These are phyloP conservation scores for Diplocarpon mali DNA, from an alignment of 2,329 filamentous ascomycete genomes.

Conservation along the genomic window DNA sequence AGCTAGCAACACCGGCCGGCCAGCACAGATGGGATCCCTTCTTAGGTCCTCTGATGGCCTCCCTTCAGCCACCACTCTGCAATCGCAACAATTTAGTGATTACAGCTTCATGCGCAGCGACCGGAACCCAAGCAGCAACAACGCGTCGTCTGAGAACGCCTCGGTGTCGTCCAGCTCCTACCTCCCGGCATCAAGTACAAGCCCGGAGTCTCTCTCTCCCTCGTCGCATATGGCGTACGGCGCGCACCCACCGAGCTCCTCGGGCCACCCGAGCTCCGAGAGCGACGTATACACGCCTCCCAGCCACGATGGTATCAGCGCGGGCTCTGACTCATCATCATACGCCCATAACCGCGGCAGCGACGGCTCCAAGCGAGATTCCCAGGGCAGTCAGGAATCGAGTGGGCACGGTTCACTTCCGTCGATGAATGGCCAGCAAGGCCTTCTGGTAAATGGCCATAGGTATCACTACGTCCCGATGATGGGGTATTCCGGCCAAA, in stretches of 20 bases:
- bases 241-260: slow-evolving; percentile 9
- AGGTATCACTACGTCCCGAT: slow-evolving; percentile 2
- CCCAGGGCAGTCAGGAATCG: slow-evolving; percentile 10
- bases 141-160: slow-evolving; percentile 9
- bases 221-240: slow-evolving; percentile 15
- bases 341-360: slow-evolving; percentile 11
- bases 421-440: neutral
- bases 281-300: slow-evolving; percentile 14
- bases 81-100: slow-evolving; percentile 11
- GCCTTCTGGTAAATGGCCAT: neutral
- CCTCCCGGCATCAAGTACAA: slow-evolving; percentile 16
- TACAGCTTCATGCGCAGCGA: slow-evolving; percentile 4
- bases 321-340: slow-evolving; percentile 12
- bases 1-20: slow-evolving; percentile 8
- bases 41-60: slow-evolving; percentile 8
- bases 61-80: slow-evolving; percentile 7
- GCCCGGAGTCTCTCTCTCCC: slow-evolving; percentile 20
- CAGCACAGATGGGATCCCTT: slow-evolving; percentile 9
- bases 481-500: neutral
- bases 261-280: slow-evolving; percentile 3
- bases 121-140: slow-evolving; percentile 1
- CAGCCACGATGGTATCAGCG: slow-evolving; percentile 2
- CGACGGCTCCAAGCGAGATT: slow-evolving; percentile 9
- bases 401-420: slow-evolving; percentile 4
- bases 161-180: slow-evolving; percentile 11